These are phyloP conservation scores for Candida krabiensis DNA, from an alignment of 805 yeast genomes.

Conservation along the genomic window DNA sequence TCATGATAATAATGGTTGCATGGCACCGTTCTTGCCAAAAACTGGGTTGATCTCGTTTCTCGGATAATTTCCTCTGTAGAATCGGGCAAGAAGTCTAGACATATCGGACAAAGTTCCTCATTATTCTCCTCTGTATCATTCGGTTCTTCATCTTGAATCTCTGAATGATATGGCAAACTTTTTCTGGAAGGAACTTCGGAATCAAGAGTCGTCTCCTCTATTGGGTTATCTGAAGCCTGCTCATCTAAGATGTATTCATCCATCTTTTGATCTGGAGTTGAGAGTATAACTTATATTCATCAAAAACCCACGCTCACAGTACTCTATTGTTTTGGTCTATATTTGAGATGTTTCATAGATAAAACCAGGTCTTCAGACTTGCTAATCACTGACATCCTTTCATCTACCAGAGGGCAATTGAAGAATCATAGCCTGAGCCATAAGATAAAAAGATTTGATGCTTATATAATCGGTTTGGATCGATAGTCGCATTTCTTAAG, in stretches of 20 bases:
- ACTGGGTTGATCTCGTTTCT: constrained; percentile 25
- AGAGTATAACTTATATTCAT: neutral
- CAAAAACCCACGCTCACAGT: too few relatives aligned
- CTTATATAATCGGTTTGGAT: too few relatives aligned
- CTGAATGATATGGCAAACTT: neutral
- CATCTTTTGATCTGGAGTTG: neutral
- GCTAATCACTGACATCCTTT: too few relatives aligned
- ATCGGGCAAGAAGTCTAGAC: constrained; percentile 29
- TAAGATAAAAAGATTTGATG: too few relatives aligned
- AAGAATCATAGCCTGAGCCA: too few relatives aligned
- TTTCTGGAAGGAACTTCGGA: neutral
- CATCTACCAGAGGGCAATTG: too few relatives aligned
- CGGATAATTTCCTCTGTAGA: constrained; percentile 10
- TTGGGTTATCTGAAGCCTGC: neutral
- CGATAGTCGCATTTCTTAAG: too few relatives aligned
- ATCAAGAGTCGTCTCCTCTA: neutral
- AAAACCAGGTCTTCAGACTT: too few relatives aligned
- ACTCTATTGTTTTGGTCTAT: too few relatives aligned
- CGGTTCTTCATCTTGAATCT: neutral
- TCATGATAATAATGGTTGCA: constrained; percentile 36
- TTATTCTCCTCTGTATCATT: constrained; percentile 1
- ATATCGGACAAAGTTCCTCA: constrained; percentile 30
- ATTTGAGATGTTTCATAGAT: too few relatives aligned
- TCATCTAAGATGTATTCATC: too few relatives aligned
- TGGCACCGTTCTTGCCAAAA: constrained; percentile 30